phyloP scores from a whole-genome alignment of 345 rosid species.

The Fremontodendron californicum region DNA sequence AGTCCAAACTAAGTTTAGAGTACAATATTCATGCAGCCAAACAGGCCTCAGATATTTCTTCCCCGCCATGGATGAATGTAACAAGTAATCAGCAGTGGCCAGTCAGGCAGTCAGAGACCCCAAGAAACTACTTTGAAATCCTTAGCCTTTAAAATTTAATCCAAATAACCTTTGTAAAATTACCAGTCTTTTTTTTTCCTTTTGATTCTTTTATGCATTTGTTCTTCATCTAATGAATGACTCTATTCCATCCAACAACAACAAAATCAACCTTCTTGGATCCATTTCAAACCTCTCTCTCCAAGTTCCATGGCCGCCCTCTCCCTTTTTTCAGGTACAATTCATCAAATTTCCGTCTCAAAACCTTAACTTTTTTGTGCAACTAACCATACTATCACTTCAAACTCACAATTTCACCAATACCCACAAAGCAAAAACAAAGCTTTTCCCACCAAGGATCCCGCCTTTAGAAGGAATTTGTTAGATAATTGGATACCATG shows the following conservation, averaged over 20 bases:
- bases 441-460: constrained; percentile 19
- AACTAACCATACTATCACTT: constrained; percentile 12
- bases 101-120: neutral
- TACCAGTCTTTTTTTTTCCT: neutral
- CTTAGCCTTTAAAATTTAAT: neutral
- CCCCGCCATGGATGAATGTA: neutral
- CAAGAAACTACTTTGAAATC: neutral
- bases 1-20: neutral
- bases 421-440: constrained; percentile 29
- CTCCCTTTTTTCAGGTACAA: constrained; percentile 43
- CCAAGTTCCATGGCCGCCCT: constrained; percentile 35
- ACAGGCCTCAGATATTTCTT: constrained; percentile 7
- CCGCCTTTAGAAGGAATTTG: constrained; percentile 35
- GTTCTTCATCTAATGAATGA: constrained; percentile 28
- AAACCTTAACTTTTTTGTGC: constrained; percentile 11
- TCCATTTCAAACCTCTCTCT: constrained; percentile 43
- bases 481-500: constrained; percentile 62
- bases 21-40: neutral
- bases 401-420: constrained; percentile 21
- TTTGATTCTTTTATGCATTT: neutral
- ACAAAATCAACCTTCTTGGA: constrained; percentile 32
- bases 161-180: neutral
- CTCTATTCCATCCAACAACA: constrained; percentile 46
- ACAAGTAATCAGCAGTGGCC: neutral
- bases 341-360: constrained; percentile 34